These are phyloP conservation scores for Globisporangium emineosum DNA, from an alignment of 352 stramenopile genomes.

Conservation along the genomic window DNA sequence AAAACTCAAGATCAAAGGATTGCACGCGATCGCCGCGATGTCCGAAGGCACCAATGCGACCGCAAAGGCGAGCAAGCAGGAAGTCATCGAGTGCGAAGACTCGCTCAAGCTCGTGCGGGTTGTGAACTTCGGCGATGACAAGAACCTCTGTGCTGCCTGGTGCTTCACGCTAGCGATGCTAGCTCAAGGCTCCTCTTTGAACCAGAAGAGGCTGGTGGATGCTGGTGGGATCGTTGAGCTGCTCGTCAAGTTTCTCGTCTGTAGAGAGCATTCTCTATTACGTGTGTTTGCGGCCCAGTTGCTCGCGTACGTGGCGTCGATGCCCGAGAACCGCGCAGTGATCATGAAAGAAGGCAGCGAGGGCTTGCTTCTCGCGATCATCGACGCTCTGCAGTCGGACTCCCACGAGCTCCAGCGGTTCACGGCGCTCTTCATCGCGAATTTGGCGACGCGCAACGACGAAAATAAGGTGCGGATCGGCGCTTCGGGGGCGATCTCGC, in stretches of 20 bases:
- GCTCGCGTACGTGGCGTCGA: conserved; percentile 42
- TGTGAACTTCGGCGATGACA: conserved; percentile 19
- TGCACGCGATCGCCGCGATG: conserved; percentile 54
- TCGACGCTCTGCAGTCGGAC: conserved; percentile 46
- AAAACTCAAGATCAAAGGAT: conserved; percentile 45
- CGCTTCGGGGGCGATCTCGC: conserved; percentile 33
- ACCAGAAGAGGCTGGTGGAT: conserved; percentile 45
- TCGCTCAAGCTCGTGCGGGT: conserved; percentile 35
- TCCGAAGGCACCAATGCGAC: conserved; percentile 25
- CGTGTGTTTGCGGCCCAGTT: conserved; percentile 34
- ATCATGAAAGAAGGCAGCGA: conserved; percentile 48
- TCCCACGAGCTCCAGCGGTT: conserved; percentile 58
- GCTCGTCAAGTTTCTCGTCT: conserved; percentile 31
- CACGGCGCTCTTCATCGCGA: conserved; percentile 45
- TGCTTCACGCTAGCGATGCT: conserved; percentile 43
- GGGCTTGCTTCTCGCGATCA: conserved; percentile 29
- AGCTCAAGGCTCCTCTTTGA: conserved; percentile 34
- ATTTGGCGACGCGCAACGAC: conserved; percentile 58
- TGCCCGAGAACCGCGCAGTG: conserved; percentile 39
- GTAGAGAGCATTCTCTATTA: conserved; percentile 19
- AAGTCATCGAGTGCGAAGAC: conserved; percentile 54
- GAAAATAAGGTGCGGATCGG: conserved; percentile 61
- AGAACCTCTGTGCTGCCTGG: conserved; percentile 42
- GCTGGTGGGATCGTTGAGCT: conserved; percentile 30
- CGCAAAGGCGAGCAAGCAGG: conserved; percentile 49